Evolutionary conservation across 2,329 filamentous ascomycete genomes (phyloP), one percentile per base, ranked within the genome.

Genomic region (Fusarium proliferatum): DNA sequence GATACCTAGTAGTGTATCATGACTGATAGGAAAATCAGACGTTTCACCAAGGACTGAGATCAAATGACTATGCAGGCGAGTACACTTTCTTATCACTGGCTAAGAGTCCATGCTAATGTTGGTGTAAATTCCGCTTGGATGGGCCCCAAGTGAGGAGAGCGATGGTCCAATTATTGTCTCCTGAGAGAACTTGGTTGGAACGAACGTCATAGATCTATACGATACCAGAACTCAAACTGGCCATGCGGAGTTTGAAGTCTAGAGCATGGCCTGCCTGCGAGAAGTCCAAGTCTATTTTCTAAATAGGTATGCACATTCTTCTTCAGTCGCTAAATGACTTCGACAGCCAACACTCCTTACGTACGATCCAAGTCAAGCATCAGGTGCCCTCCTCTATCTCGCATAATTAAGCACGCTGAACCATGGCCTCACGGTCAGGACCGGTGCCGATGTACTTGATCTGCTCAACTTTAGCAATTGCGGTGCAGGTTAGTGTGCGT

Each of bases 101-200:
- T n/a, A n/a, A 33, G 10, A 13, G 9, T 42, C 9, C 5, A 7
- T 46, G 21, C 48, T 53, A 28, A 67, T 23, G 10, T 49, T 28
- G 15, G 38, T 43, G 41, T 23, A 78, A 74, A 77, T 78, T 33
- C 72, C 77, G 26, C 62, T 78, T 26, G 74, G 74, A 4, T 77
- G 74, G 71, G 76, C 71, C 17, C 73, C 73, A n/a, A 71, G 76
- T n/a, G 55, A 64, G 9, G 69, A 70, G 43, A 76, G 74, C 23
- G 43, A 76, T 12, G 48, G 48, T 34, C 21, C 16, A 34, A 19
- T 51, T 15, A 51, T 34, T 23, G 16, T 34, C 48, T 34, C 30
- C 9, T 19, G 6, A 19, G 16, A 23, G 48, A 51, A 9, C 30
- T 34, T 23, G 16, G 19, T 34, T 51, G 30, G 19, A 34, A 34